These are phyloP conservation scores for Alternaria panax DNA, from an alignment of 2,329 filamentous ascomycete genomes.

Conservation along the genomic window DNA sequence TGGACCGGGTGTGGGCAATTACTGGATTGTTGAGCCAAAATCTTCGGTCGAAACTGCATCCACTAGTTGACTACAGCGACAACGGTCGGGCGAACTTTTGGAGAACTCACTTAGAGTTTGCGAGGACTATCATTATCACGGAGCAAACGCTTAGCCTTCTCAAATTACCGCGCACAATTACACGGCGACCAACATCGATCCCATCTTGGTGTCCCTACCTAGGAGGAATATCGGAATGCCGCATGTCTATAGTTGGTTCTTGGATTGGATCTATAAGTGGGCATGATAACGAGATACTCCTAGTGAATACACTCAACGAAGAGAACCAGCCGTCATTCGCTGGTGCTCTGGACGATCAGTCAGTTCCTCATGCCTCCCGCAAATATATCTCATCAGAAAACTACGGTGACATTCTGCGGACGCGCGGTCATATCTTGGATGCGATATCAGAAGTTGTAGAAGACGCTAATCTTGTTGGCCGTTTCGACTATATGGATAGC, in stretches of 20 bases:
- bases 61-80: background rate
- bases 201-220: background rate
- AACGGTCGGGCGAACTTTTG: background rate
- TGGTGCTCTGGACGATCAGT: rapidly evolving
- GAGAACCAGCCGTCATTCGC: rapidly evolving
- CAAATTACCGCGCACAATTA: background rate
- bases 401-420: background rate
- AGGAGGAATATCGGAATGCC: background rate
- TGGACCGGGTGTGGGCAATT: background rate
- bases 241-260: rapidly evolving
- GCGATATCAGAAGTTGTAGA: background rate
- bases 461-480: background rate
- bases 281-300: rapidly evolving
- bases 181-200: too few relatives aligned
- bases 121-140: background rate
- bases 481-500: too few relatives aligned
- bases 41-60: background rate
- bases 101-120: background rate
- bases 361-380: rapidly evolving
- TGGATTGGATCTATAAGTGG: rapidly evolving
- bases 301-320: rapidly evolving
- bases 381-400: background rate
- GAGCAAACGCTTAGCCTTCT: background rate
- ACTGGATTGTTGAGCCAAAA: background rate
- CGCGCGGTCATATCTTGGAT: background rate